These are phyloP conservation scores for Naganishia onofrii DNA, from an alignment of 768 basidiomycete species.

Conservation along the genomic window DNA sequence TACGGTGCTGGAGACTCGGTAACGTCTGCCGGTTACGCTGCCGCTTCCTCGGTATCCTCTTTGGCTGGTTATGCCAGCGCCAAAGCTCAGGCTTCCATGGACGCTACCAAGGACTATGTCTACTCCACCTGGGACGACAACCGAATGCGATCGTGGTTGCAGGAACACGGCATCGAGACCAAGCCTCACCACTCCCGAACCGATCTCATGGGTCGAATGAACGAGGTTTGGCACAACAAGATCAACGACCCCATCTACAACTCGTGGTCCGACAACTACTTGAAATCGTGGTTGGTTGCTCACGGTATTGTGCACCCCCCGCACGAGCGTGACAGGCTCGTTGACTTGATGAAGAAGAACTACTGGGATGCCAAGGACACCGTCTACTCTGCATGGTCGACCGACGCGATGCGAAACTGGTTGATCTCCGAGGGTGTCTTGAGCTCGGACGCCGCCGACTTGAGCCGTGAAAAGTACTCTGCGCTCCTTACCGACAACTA, in stretches of 20 bases:
- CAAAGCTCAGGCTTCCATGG: constrained; percentile 54
- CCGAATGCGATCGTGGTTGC: constrained; percentile 64
- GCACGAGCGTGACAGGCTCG: constrained; percentile 59
- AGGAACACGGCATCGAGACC: constrained; percentile 68
- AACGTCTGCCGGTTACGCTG: constrained; percentile 42
- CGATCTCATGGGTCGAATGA: constrained; percentile 69
- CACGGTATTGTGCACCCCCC: constrained; percentile 72
- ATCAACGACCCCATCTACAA: constrained; percentile 69
- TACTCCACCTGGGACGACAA: constrained; percentile 88
- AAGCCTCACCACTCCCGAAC: constrained; percentile 63
- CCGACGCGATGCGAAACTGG: constrained; percentile 49
- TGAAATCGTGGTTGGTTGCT: constrained; percentile 77
- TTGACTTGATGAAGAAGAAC: constrained; percentile 69
- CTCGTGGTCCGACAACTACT: constrained; percentile 80
- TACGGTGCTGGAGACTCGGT: constrained; percentile 45
- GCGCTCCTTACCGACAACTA: constrained; percentile 62
- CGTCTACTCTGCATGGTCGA: constrained; percentile 49
- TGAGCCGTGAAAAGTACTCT: constrained; percentile 70
- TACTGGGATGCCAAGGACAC: constrained; percentile 62
- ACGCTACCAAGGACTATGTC: constrained; percentile 78
- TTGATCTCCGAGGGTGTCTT: constrained; percentile 51
- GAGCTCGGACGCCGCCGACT: constrained; percentile 46
- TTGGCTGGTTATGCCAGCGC: constrained; percentile 49
- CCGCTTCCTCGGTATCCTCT: constrained; percentile 37
- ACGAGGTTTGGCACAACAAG: constrained; percentile 62